phyloP scores from a whole-genome alignment of 768 basidiomycete species.

The Suillus cothurnatus region DNA sequence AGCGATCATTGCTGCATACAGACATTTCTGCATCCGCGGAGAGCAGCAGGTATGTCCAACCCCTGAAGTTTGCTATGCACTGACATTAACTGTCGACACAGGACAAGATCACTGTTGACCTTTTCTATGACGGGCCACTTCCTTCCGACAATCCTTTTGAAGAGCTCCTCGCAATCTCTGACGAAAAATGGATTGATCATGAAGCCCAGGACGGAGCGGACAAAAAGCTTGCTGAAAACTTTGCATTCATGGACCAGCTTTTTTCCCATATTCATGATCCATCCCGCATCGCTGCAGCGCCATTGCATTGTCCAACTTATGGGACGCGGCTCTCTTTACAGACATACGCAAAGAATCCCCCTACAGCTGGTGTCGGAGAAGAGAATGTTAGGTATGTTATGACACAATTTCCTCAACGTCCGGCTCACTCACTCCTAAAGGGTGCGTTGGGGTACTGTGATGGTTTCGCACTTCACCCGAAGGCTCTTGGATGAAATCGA shows the following conservation, averaged over 20 bases:
- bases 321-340: not conserved
- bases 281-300: not conserved
- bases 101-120: slow-evolving; percentile 7
- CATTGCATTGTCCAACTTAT: not conserved
- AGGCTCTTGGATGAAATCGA: slow-evolving; percentile 11
- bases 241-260: slow-evolving; percentile 6
- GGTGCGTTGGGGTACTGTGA: slow-evolving; percentile 19
- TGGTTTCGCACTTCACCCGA: slow-evolving; percentile 18
- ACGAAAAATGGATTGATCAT: not conserved
- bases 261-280: not conserved
- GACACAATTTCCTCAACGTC: not conserved
- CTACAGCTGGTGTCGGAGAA: not conserved
- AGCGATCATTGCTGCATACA: slow-evolving; percentile 13
- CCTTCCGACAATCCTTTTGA: slow-evolving; percentile 6
- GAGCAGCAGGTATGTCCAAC: slow-evolving; percentile 9
- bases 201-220: not conserved
- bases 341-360: not conserved
- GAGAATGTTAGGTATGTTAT: slow-evolving; percentile 1
- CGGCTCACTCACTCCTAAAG: not conserved
- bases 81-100: not conserved
- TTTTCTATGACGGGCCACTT: slow-evolving; percentile 14
- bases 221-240: slow-evolving; percentile 1
- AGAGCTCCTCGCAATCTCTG: not conserved
- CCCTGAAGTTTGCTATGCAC: not conserved
- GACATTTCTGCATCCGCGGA: slow-evolving; percentile 6